A percentile compares a stretch with the other conserved stretches of the same genome.
Evolutionary conservation across 129 eudicot genomes (phyloP).

Genomic region (Lactuca sativa): DNA sequence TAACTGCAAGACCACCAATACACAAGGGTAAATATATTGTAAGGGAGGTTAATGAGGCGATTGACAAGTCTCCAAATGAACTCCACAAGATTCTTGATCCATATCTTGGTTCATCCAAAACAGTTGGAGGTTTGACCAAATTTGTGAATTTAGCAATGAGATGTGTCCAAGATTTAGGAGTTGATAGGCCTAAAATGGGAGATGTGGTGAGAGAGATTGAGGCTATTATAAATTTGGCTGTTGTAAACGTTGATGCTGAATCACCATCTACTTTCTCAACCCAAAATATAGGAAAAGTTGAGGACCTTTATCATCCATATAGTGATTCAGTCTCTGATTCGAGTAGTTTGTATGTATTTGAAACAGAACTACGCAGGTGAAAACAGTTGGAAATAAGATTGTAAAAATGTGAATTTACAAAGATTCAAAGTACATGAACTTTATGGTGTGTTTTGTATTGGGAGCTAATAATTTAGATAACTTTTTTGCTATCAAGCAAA

Average conservation of each 20-base stretch:
- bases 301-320: conserved; percentile 52
- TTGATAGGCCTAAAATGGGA: conserved; percentile 72
- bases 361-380: conserved; percentile 34
- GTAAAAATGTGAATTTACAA: conserved; percentile 17
- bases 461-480: no score
- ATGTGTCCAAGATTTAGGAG: conserved; percentile 53
- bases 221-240: conserved; percentile 47
- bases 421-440: conserved; percentile 3
- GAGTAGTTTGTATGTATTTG: conserved; percentile 34
- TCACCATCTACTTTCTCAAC: conserved; percentile 38
- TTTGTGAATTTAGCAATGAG: conserved; percentile 71
- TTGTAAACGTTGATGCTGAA: conserved; percentile 30
- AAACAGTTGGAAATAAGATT: conserved; percentile 13
- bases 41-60: conserved; percentile 44
- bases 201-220: conserved; percentile 87
- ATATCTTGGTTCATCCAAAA: conserved; percentile 38
- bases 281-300: conserved; percentile 25
- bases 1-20: conserved; percentile 70
- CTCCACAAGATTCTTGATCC: conserved; percentile 54
- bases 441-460: not conserved
- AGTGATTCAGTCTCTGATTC: conserved; percentile 37
- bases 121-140: conserved; percentile 50
- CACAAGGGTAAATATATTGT: conserved; percentile 66
- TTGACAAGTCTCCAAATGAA: conserved; percentile 21
- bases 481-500: not conserved